phyloP scores from a whole-genome alignment of 192 early-diverging fungal genomes.

The Rhizoclosmatium globosum region DNA sequence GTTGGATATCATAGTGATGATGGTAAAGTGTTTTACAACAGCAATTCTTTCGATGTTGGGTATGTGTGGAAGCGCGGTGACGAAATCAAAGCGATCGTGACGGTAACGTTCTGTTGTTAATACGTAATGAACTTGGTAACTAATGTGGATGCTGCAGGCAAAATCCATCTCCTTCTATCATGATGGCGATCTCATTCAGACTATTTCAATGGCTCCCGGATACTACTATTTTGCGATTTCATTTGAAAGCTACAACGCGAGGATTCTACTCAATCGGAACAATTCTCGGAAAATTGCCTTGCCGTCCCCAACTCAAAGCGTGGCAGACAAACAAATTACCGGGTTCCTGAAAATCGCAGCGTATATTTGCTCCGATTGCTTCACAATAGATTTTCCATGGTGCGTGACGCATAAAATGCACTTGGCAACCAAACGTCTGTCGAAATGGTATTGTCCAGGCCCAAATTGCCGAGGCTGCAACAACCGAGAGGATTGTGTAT shows the following conservation, averaged over 20 bases:
- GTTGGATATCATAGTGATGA: conserved; percentile 21
- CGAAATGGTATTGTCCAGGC: background rate
- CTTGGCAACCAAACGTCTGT: background rate
- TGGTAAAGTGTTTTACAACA: background rate
- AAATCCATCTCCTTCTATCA: no score
- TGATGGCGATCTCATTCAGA: no score
- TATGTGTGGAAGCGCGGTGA: background rate
- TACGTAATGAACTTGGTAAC: no score
- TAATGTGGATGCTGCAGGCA: no score
- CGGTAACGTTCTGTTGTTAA: no score
- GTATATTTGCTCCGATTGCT: background rate
- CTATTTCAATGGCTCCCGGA: no score
- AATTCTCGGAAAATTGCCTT: no score
- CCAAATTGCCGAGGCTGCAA: background rate
- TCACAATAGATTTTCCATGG: background rate
- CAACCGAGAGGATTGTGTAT: background rate
- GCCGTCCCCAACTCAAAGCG: background rate
- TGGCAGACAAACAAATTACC: no score
- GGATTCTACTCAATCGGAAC: no score
- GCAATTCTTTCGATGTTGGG: background rate
- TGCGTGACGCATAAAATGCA: background rate
- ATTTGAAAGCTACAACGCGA: no score
- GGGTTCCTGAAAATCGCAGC: background rate
- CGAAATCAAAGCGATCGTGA: background rate
- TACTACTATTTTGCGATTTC: no score